phyloP scores from a whole-genome alignment of 805 yeast species.

The Clavispora fructus region DNA sequence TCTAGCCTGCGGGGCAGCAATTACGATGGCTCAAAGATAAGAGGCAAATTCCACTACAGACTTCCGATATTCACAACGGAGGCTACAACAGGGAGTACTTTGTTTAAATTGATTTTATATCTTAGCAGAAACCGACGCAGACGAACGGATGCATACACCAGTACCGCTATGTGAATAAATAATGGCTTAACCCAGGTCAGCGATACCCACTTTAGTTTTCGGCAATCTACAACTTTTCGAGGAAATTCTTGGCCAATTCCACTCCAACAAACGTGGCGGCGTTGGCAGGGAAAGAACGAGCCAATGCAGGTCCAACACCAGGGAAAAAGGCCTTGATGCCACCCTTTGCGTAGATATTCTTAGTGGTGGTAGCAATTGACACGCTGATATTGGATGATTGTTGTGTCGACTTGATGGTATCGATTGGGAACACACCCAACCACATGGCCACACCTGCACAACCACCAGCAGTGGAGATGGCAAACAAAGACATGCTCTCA shows the following conservation, averaged over 20 bases:
- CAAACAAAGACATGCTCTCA: slow-evolving; percentile 58
- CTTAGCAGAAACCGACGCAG: background rate
- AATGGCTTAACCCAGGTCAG: background rate
- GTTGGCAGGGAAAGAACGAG: slow-evolving; percentile 95
- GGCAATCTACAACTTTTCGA: slow-evolving; percentile 23
- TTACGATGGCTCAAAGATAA: too few species aligned
- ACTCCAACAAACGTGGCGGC: slow-evolving; percentile 99
- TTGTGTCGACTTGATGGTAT: slow-evolving; percentile 83
- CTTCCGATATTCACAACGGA: too few species aligned
- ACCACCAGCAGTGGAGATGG: slow-evolving; percentile 89
- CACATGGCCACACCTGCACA: slow-evolving; percentile 96
- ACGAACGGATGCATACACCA: background rate
- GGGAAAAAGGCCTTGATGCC: slow-evolving; percentile 95
- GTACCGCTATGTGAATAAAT: background rate
- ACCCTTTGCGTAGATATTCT: slow-evolving; percentile 63
- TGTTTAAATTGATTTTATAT: background rate
- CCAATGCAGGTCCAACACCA: slow-evolving; percentile 92
- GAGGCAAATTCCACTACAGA: too few species aligned
- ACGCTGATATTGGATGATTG: slow-evolving; percentile 55
- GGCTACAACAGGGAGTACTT: too few species aligned
- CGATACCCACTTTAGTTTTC: background rate
- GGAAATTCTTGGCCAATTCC: slow-evolving; percentile 59
- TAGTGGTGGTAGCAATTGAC: slow-evolving; percentile 62
- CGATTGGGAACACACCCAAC: slow-evolving; percentile 92
- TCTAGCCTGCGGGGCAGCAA: too few species aligned